phyloP scores from a whole-genome alignment of 192 early-diverging fungal species.

The Coemansia sp. region DNA sequence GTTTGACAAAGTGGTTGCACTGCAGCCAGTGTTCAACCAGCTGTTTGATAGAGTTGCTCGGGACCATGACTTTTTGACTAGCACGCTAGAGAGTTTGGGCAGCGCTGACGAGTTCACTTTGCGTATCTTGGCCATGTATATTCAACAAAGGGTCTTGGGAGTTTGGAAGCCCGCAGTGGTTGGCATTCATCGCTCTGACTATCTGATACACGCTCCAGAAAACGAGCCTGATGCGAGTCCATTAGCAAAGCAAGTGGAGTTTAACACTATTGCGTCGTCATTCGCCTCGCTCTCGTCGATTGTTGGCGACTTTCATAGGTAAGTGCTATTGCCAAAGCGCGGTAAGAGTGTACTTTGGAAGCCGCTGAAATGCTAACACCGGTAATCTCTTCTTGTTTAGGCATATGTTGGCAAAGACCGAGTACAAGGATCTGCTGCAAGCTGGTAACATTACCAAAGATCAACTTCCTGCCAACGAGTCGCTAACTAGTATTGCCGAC shows the following conservation, averaged over 20 bases:
- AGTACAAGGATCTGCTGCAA: slow-evolving; percentile 31
- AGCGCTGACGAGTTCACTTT: slow-evolving; percentile 85
- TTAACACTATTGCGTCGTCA: slow-evolving; percentile 95
- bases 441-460: slow-evolving; percentile 7
- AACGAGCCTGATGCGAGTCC: slow-evolving; percentile 42
- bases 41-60: slow-evolving; percentile 79
- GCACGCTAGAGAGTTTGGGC: slow-evolving; percentile 42
- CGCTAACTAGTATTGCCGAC: slow-evolving; percentile 71
- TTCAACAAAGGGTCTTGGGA: slow-evolving; percentile 54
- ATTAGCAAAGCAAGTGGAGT: slow-evolving; percentile 85
- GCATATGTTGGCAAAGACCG: slow-evolving; percentile 40
- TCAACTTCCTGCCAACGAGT: slow-evolving; percentile 69
- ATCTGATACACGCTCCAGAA: slow-evolving; percentile 74
- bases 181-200: slow-evolving; percentile 94
- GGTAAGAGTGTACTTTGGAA: neutral
- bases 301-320: slow-evolving; percentile 81
- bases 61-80: slow-evolving; percentile 77
- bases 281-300: slow-evolving; percentile 83
- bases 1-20: slow-evolving; percentile 72
- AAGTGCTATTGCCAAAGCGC: neutral
- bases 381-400: neutral
- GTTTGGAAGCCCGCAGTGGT: slow-evolving; percentile 64
- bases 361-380: neutral
- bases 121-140: slow-evolving; percentile 78
- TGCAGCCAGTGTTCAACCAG: slow-evolving; percentile 82